These are phyloP conservation scores for Zasmidium citrigriseum DNA, from an alignment of 2,329 filamentous ascomycete genomes.

Conservation along the genomic window DNA sequence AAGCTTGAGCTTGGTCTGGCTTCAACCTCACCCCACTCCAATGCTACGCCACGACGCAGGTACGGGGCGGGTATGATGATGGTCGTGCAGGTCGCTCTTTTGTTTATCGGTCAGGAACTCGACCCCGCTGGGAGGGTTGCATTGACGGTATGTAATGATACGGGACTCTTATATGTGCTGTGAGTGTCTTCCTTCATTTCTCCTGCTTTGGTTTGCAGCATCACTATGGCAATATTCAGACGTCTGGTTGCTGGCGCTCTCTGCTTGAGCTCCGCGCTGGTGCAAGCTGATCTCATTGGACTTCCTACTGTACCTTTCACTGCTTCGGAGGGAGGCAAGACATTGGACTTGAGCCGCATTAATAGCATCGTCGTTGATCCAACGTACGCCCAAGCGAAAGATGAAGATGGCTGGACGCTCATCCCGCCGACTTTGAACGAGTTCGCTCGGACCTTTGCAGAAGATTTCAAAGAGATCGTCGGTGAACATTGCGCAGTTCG, in stretches of 20 bases:
- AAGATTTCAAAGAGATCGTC: conserved; percentile 34
- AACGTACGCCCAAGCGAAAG: conserved; percentile 42
- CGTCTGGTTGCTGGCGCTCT: not conserved
- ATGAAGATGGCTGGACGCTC: conserved; percentile 51
- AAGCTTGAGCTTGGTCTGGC: not conserved
- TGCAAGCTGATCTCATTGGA: conserved; percentile 15
- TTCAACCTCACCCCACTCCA: conserved; percentile 6
- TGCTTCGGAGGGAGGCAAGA: not conserved
- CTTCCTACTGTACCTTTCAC: conserved; percentile 19
- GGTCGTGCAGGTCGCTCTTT: conserved; percentile 3
- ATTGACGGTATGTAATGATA: not conserved
- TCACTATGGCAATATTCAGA: conserved; percentile 1
- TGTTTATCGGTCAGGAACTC: not conserved
- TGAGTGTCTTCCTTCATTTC: too few relatives aligned
- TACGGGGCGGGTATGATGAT: conserved; percentile 7
- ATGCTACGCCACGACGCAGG: conserved; percentile 17
- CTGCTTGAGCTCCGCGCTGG: not conserved
- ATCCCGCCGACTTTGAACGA: conserved; percentile 53
- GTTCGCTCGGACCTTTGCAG: conserved; percentile 51
- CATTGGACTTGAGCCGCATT: conserved; percentile 2
- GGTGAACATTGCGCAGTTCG: not conserved
- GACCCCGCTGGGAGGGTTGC: conserved; percentile 5
- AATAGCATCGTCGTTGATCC: conserved; percentile 48
- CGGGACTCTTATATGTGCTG: not conserved
- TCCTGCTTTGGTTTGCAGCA: not conserved